Conservation (phyloP, 768 basidiomycete genomes). For the Lactifluus piperatus region DNA sequence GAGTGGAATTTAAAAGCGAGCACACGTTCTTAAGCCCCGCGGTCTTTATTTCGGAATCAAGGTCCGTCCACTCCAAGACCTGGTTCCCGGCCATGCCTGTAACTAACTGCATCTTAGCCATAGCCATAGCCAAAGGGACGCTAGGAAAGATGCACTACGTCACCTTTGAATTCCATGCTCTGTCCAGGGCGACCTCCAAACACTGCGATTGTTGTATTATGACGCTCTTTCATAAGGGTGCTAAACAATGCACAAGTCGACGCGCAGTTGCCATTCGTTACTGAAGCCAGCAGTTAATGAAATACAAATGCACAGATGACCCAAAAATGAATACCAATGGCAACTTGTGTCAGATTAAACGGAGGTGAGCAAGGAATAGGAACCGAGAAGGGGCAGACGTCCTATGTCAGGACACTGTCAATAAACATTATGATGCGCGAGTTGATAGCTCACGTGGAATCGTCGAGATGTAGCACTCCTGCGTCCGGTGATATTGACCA, state of each 20-base stretch:
- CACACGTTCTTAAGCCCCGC: slow-evolving; percentile 29
- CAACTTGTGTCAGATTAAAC: slow-evolving; percentile 16
- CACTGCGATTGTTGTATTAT: slow-evolving; percentile 39
- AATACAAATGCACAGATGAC: neutral
- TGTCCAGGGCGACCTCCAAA: slow-evolving; percentile 46
- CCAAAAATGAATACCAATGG: slow-evolving; percentile 10
- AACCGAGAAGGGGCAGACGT: slow-evolving; percentile 25
- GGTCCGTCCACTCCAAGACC: slow-evolving; percentile 27
- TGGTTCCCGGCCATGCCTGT: slow-evolving; percentile 29
- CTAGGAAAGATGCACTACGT: neutral
- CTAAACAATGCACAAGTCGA: slow-evolving; percentile 52
- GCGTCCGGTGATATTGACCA: slow-evolving; percentile 26
- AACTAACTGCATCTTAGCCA: neutral
- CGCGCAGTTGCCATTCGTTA: slow-evolving; percentile 32
- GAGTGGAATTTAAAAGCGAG: neutral
- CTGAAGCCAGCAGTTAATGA: neutral
- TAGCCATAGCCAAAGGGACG: neutral
- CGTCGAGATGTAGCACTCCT: slow-evolving; percentile 27
- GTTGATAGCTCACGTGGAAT: slow-evolving; percentile 24
- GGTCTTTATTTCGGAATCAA: slow-evolving; percentile 27
- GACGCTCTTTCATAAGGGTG: slow-evolving; percentile 45
- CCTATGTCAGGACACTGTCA: slow-evolving; percentile 19
- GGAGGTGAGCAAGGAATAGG: slow-evolving; percentile 7
- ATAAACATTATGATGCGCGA: neutral
- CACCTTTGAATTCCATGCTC: slow-evolving; percentile 40